Evolutionary conservation across 768 basidiomycete genomes (phyloP), one percentile per base, ranked within the genome.

Genomic region (Gelatoporia subvermispora): DNA sequence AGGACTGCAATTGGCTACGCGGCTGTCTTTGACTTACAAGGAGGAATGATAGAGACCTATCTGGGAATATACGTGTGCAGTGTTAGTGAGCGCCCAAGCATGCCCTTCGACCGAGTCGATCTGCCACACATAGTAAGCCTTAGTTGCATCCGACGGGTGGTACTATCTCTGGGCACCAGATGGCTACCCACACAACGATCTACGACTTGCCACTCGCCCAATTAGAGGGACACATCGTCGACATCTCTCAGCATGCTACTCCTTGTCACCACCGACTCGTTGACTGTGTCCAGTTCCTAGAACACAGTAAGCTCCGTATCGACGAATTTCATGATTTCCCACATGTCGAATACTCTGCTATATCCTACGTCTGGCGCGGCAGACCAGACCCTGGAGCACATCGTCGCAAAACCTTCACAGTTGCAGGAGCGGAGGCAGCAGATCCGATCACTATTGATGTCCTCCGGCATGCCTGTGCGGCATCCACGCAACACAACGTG

Each of bases 281-380:
- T 18, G 53, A 54, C 28, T 54, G 53, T 34, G 16, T 31, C 8
- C 37, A 38, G 16, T 16, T 54, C 5, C 18, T 39, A 13, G 41
- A 47, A 9, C 35, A 44, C 9, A 28, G 25, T 2, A 17, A 20
- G 13, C 36, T 54, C 7, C 45, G 45, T 10, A 35, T 54, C 45
- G 17, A 41, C 41, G 53, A 54, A 28, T 54, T 47, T 24, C 11
- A 40, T 4, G 39, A 45, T 15, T 43, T 54, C 36, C 53, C 53
- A 34, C 34, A 34, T 34, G 9, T 31, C 13, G n/a, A 45, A 13
- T 54, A 50, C 45, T 11, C 53, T 4, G 45, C 53, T 25, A 47
- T 54, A 28, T 54, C 48, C 16, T 54, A 54, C 37, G 43, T 48
- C 16, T 54, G 53, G 53, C 45, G 45, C n/a, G 53, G 53, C 0